phyloP scores from a whole-genome alignment of 2,329 filamentous ascomycete genomes.

The Diaporthe humulicola region DNA sequence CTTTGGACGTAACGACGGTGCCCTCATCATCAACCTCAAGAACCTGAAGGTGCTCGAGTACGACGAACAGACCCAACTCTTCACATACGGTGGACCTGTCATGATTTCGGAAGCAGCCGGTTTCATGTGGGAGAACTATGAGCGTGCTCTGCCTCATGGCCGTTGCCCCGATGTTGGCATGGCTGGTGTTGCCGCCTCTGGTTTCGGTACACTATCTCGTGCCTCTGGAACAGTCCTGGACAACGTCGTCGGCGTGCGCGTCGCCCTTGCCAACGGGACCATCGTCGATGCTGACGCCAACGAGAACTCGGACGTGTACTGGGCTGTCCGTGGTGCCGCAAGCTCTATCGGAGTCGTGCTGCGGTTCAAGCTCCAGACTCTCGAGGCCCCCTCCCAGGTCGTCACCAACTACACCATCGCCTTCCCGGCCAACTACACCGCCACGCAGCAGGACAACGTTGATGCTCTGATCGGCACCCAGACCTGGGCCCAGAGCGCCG shows the following conservation, averaged over 20 bases:
- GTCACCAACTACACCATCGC: slow-evolving; percentile 32
- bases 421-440: not conserved
- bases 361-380: slow-evolving; percentile 10
- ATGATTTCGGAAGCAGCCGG: slow-evolving; percentile 31
- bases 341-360: slow-evolving; percentile 33
- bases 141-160: slow-evolving; percentile 28
- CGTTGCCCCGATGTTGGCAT: slow-evolving; percentile 31
- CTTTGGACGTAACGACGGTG: slow-evolving; percentile 31
- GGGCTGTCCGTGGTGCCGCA: slow-evolving; percentile 20
- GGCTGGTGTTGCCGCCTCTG: slow-evolving; percentile 25
- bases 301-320: slow-evolving; percentile 27
- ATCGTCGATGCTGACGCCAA: slow-evolving; percentile 22
- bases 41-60: slow-evolving; percentile 29
- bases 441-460: slow-evolving; percentile 30
- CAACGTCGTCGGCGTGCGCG: slow-evolving; percentile 26
- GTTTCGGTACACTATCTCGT: slow-evolving; percentile 28
- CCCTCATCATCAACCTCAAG: slow-evolving; percentile 25
- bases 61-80: slow-evolving; percentile 16
- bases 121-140: slow-evolving; percentile 14
- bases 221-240: slow-evolving; percentile 27
- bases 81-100: slow-evolving; percentile 29
- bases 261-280: slow-evolving; percentile 27
- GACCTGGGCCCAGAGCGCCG: slow-evolving; percentile 22
- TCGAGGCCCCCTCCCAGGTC: slow-evolving; percentile 1
- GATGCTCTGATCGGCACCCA: slow-evolving; percentile 28